Percentiles rank a stretch among this genome's conserved stretches.
Conservation (phyloP, 768 basidiomycete genomes). For the Lyophyllum decastes region DNA sequence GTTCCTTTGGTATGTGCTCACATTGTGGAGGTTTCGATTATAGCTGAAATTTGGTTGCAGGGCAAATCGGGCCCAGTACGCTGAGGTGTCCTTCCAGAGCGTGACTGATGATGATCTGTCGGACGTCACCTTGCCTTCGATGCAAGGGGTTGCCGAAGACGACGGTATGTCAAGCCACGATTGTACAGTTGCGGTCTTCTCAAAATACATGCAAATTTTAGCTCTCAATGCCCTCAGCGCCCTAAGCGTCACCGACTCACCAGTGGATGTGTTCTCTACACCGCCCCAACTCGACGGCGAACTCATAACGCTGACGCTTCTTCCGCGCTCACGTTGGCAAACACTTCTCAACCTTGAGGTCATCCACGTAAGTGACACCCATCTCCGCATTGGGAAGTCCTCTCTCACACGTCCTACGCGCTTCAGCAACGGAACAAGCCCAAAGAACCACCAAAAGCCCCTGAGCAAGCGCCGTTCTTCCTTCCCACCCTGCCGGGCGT, state of each 20-base stretch:
- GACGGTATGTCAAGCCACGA: constrained; percentile 50
- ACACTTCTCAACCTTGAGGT: constrained; percentile 95
- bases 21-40: background rate
- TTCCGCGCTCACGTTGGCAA: constrained; percentile 95
- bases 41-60: constrained; percentile 35
- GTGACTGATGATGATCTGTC: constrained; percentile 76
- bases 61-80: constrained; percentile 96
- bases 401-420: background rate
- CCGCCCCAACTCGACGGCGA: constrained; percentile 90
- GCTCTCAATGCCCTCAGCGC: constrained; percentile 75
- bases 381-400: background rate
- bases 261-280: constrained; percentile 73
- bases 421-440: constrained; percentile 92
- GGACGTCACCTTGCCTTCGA: constrained; percentile 74
- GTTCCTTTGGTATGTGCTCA: constrained; percentile 75
- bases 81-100: constrained; percentile 78
- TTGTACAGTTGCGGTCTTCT: background rate
- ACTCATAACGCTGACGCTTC: constrained; percentile 88
- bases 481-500: constrained; percentile 89
- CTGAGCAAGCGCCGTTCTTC: constrained; percentile 97
- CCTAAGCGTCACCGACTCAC: constrained; percentile 59
- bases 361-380: constrained; percentile 65
- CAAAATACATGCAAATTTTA: constrained; percentile 26
- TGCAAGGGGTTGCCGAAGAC: constrained; percentile 82
- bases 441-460: constrained; percentile 91